These are phyloP conservation scores for Iberis amara DNA, from an alignment of 441 rosid species.

Conservation along the genomic window DNA sequence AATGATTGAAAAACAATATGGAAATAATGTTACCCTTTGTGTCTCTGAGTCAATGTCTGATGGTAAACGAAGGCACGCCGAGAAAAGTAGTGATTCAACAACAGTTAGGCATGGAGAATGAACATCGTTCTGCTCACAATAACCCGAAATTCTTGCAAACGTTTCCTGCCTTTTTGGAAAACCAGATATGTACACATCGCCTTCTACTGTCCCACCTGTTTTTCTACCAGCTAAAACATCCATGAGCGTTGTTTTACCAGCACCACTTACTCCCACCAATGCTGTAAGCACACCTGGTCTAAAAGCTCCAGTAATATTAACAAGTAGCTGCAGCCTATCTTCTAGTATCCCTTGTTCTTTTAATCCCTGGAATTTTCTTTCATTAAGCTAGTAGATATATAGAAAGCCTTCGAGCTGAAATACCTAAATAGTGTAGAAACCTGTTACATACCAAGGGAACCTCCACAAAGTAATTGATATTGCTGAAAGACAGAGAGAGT, in stretches of 20 bases:
- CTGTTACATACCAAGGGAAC: constrained; percentile 62
- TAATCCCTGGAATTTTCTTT: constrained; percentile 52
- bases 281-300: constrained; percentile 92
- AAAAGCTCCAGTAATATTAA: constrained; percentile 87
- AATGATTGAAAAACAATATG: constrained; percentile 9
- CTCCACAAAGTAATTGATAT: constrained; percentile 85
- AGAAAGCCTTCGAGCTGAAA: constrained; percentile 6
- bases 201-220: constrained; percentile 87
- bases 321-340: constrained; percentile 80
- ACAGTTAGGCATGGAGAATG: constrained; percentile 93
- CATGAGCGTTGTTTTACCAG: constrained; percentile 97
- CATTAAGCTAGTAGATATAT: constrained; percentile 20
- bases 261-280: constrained; percentile 92
- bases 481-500: constrained; percentile 81
- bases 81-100: constrained; percentile 86
- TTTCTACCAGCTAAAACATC: constrained; percentile 96
- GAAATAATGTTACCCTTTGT: constrained; percentile 48
- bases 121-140: constrained; percentile 91
- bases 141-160: constrained; percentile 92
- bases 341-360: constrained; percentile 83
- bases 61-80: constrained; percentile 88
- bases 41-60: constrained; percentile 66
- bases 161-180: constrained; percentile 90
- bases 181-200: constrained; percentile 71
- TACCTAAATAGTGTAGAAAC: constrained; percentile 4